Evolutionary conservation across 208 protist genomes (phyloP).

Genomic region (Leptomonas pyrrhocoris): DNA sequence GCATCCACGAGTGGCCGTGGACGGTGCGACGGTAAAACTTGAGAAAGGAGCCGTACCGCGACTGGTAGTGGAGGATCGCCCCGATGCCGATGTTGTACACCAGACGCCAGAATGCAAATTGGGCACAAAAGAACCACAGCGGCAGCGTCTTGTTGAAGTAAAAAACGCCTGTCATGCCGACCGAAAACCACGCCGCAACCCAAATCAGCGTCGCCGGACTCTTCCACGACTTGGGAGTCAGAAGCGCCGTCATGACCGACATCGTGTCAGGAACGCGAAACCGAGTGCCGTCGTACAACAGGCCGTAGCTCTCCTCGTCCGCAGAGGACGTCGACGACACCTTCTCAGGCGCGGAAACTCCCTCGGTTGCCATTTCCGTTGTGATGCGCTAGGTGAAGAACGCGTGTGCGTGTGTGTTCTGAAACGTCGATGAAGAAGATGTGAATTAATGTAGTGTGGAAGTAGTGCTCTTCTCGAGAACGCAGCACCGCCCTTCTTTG

Average conservation of each 20-base stretch:
- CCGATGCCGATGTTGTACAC: constrained; percentile 94
- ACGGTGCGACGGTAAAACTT: constrained; percentile 45
- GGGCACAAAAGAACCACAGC: constrained; percentile 76
- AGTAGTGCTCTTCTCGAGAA: too few relatives aligned
- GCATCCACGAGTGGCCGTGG: constrained; percentile 18
- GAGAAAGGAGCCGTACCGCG: constrained; percentile 50
- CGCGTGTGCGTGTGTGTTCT: too few relatives aligned
- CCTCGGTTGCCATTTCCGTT: constrained; percentile 7
- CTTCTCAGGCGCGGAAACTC: not conserved
- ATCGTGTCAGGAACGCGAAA: constrained; percentile 77
- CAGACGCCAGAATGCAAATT: constrained; percentile 94
- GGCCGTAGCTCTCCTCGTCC: constrained; percentile 32
- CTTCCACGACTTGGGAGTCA: constrained; percentile 53
- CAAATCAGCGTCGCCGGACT: constrained; percentile 59
- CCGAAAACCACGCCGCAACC: constrained; percentile 39
- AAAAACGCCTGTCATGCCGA: constrained; percentile 41
- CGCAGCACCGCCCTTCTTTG: too few relatives aligned
- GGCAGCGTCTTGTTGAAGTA: constrained; percentile 46
- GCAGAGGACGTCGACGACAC: not conserved
- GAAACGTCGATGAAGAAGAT: too few relatives aligned
- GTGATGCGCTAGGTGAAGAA: not conserved
- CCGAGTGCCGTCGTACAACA: constrained; percentile 54
- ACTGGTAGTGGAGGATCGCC: constrained; percentile 85
- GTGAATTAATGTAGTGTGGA: too few relatives aligned
- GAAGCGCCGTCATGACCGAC: constrained; percentile 55